Base-by-base conservation (phyloP, 257 asterid species). In the Lantana camara region DNA sequence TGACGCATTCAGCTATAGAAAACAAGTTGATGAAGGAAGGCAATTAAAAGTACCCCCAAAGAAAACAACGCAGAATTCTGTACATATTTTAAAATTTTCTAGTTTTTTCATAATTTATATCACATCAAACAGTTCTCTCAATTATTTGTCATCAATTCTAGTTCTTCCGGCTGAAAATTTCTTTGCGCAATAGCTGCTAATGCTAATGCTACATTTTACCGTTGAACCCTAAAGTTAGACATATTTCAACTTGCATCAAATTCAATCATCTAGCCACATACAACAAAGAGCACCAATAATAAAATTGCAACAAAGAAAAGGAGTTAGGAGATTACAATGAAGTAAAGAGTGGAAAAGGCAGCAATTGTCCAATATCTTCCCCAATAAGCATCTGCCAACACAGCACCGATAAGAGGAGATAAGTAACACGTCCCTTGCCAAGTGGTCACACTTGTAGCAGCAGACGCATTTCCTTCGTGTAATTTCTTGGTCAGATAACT, bases 331-430 rank as follows among this genome's bases (percentile, higher is more conserved):
- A 57, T 80, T 79, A 90, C 97, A 14, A 94, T 81, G 77, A 94
- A 86, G 81, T 94, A 94, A 61, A 88, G 77, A 13, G 86, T 83
- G 75, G 99, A 94, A 80, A 94, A 94, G 79, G 85, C 84, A 74
- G 96, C 99, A 74, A 94, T 90, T 0, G 97, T 94, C 99, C 99
- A 94, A 72, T 94, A 94, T 88, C 87, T 83, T 79, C 99, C 99
- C 96, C 96, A 90, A 76, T 81, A 90, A 27, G 99, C 95, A 82
- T 94, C 99, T 4, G 99, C 99, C 29, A 94, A 57, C 60, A 94
- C 84, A 47, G 99, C 99, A 56, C 97, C 99, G 56, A 90, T 75
- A 72, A 90, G 91, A 66, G 97, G 96, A 63, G 96, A 86, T 32
- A 94, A 73, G 82, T 88, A 90, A 70, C 99, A 94, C 44, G 99